phyloP scores from a whole-genome alignment of 23 red algal species.

The Gracilariopsis chorda region DNA sequence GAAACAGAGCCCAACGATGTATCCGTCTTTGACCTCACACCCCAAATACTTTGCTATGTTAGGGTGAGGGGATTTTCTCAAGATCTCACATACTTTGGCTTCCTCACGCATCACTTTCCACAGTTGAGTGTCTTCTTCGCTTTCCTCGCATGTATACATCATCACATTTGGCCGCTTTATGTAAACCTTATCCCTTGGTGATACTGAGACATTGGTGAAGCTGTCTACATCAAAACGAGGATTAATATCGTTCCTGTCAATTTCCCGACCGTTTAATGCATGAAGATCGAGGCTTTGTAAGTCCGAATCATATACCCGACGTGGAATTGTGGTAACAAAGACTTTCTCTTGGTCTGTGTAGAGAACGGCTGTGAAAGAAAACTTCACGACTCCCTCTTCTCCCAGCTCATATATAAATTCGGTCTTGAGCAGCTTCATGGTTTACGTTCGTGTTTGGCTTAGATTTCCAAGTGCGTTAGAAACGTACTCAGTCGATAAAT shows the following conservation, averaged over 20 bases:
- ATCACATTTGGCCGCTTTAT: background rate
- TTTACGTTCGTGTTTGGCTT: background rate
- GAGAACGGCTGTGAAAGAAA: background rate
- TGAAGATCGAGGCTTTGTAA: background rate
- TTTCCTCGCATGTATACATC: background rate
- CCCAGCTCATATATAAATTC: background rate
- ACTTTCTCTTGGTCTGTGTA: background rate
- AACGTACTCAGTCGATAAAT: no score
- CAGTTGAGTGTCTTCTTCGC: background rate
- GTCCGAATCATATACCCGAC: background rate
- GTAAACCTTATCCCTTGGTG: background rate
- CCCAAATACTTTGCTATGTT: slow-evolving; percentile 25
- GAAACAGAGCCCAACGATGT: slow-evolving; percentile 9
- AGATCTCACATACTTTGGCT: background rate
- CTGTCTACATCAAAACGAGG: background rate
- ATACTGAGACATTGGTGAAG: background rate
- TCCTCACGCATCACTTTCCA: background rate
- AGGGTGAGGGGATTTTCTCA: background rate
- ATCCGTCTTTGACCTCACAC: background rate
- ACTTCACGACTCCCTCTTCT: background rate
- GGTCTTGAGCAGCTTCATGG: background rate
- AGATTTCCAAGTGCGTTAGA: no score
- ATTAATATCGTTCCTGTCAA: background rate
- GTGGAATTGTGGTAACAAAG: background rate
- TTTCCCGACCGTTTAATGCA: background rate